Conservation (phyloP, 2,329 filamentous ascomycete genomes). For the Neocucurbitaria cava region DNA sequence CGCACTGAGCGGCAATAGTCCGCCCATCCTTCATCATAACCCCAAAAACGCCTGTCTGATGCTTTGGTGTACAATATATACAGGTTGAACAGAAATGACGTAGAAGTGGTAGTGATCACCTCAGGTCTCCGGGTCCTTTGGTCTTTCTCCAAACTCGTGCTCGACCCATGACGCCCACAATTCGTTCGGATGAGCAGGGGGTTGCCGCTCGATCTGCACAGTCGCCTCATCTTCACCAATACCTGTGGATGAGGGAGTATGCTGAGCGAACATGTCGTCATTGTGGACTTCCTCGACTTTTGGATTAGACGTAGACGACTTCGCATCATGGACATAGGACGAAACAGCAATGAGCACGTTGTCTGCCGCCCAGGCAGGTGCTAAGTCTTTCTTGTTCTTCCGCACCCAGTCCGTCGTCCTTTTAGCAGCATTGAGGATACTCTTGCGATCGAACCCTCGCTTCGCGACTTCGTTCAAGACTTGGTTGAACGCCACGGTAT, state of each 20-base stretch:
- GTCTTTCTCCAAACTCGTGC: conserved; percentile 34
- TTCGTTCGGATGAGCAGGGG: conserved; percentile 15
- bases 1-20: background rate
- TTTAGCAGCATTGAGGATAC: conserved; percentile 29
- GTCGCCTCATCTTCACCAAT: background rate
- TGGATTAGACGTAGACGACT: background rate
- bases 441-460: conserved; percentile 33
- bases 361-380: conserved; percentile 41
- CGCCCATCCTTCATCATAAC: background rate
- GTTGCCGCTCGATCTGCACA: background rate
- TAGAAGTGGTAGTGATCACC: background rate
- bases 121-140: conserved; percentile 27
- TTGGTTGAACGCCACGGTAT: conserved; percentile 42
- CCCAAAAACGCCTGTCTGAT: conserved; percentile 14
- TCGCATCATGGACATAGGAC: conserved; percentile 27
- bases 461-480: conserved; percentile 35
- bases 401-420: conserved; percentile 19
- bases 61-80: conserved; percentile 13
- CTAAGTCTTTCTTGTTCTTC: conserved; percentile 18
- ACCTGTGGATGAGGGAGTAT: background rate
- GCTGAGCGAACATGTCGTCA: conserved; percentile 8
- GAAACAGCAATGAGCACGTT: conserved; percentile 43
- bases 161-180: conserved; percentile 39
- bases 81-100: conserved; percentile 2
- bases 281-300: conserved; percentile 8